These are phyloP conservation scores for Alternaria arborescens DNA, from an alignment of 2,329 filamentous ascomycete genomes.

Conservation along the genomic window DNA sequence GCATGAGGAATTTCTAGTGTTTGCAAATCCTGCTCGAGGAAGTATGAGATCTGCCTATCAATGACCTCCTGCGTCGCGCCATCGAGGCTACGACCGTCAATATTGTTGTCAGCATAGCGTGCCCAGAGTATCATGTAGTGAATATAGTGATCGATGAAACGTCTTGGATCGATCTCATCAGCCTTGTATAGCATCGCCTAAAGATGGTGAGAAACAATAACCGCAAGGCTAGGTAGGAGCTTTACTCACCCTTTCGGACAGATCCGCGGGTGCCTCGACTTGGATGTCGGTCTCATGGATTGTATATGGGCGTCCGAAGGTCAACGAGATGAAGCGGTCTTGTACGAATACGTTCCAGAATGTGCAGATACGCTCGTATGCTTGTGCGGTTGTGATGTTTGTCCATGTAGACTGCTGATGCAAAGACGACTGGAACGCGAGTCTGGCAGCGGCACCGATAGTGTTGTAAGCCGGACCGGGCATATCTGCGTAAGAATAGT, in stretches of 20 bases:
- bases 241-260: slow-evolving; percentile 30
- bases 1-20: slow-evolving; percentile 2
- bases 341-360: slow-evolving; percentile 43
- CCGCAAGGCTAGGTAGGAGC: neutral
- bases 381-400: slow-evolving; percentile 22
- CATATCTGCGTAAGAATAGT: slow-evolving; percentile 36
- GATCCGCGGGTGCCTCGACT: slow-evolving; percentile 31
- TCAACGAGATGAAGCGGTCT: slow-evolving; percentile 42
- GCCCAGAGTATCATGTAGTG: slow-evolving; percentile 37
- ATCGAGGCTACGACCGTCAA: slow-evolving; percentile 30
- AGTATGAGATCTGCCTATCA: slow-evolving; percentile 20
- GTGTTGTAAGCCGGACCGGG: slow-evolving; percentile 42
- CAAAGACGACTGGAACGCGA: slow-evolving; percentile 39
- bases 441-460: slow-evolving; percentile 40
- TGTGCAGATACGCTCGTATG: slow-evolving; percentile 35
- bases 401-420: slow-evolving; percentile 37
- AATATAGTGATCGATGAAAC: slow-evolving; percentile 32
- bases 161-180: slow-evolving; percentile 16
- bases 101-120: slow-evolving; percentile 32
- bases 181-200: slow-evolving; percentile 23
- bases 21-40: slow-evolving; percentile 14
- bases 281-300: slow-evolving; percentile 41
- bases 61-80: slow-evolving; percentile 14
- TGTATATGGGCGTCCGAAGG: slow-evolving; percentile 42
- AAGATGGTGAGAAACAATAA: neutral